These are phyloP conservation scores for Cryomyces minteri DNA, from an alignment of 495 filamentous ascomycete species.

Conservation along the genomic window DNA sequence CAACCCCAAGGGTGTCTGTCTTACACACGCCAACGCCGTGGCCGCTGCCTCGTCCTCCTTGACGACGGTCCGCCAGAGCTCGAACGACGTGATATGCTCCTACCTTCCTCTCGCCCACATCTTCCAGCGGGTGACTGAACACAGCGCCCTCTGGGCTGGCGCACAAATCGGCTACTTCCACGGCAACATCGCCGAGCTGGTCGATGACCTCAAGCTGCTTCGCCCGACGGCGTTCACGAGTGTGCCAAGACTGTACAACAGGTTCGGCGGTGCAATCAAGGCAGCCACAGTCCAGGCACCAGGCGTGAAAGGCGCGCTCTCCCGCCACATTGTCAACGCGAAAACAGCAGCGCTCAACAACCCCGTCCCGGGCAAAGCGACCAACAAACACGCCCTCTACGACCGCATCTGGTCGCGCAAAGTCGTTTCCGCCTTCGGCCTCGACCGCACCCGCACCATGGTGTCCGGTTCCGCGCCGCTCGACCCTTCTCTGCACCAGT, in stretches of 20 bases:
- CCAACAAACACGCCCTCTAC: conserved; percentile 70
- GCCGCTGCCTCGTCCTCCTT: conserved; percentile 46
- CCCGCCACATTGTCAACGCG: conserved; percentile 55
- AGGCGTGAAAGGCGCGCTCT: conserved; percentile 68
- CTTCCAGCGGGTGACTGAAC: conserved; percentile 69
- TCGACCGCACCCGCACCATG: conserved; percentile 56
- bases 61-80: conserved; percentile 26
- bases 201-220: conserved; percentile 82
- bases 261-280: conserved; percentile 69
- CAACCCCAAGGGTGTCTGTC: conserved; percentile 77
- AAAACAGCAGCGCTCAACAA: conserved; percentile 67
- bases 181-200: conserved; percentile 68
- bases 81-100: conserved; percentile 49
- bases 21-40: conserved; percentile 69
- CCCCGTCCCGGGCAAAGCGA: conserved; percentile 44
- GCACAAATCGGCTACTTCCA: conserved; percentile 84
- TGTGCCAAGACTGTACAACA: conserved; percentile 82
- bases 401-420: conserved; percentile 90
- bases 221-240: conserved; percentile 71
- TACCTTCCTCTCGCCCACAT: conserved; percentile 95
- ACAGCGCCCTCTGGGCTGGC: conserved; percentile 52
- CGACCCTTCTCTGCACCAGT: conserved; percentile 71
- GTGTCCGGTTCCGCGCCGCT: conserved; percentile 82
- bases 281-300: conserved; percentile 57
- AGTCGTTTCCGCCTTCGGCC: conserved; percentile 60